These are phyloP conservation scores for Pyronema omphalodes DNA, from an alignment of 495 filamentous ascomycete species.

Conservation along the genomic window DNA sequence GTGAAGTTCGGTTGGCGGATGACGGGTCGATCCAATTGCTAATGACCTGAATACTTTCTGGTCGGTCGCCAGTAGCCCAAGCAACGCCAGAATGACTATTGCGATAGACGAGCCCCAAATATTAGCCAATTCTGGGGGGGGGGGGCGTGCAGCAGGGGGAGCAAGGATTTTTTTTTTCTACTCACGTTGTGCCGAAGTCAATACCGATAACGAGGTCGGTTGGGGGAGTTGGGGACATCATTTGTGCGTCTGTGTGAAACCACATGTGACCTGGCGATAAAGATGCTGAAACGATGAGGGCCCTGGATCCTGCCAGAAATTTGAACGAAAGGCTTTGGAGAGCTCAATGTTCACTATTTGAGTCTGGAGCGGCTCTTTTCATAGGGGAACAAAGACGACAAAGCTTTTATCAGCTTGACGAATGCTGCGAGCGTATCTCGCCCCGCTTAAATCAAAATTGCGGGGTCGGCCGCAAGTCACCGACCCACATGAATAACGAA, in stretches of 20 bases:
- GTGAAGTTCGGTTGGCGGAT: background rate
- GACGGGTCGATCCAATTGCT: background rate
- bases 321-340: background rate
- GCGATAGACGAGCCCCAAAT: background rate
- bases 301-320: background rate
- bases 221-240: background rate
- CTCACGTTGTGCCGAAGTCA: background rate
- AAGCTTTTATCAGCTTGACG: background rate
- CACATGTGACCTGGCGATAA: background rate
- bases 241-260: conserved; percentile 1
- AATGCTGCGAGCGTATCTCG: background rate
- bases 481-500: background rate
- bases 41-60: background rate
- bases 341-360: background rate
- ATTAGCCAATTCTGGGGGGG: background rate
- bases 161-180: background rate
- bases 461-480: background rate
- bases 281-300: background rate
- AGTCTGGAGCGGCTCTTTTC: background rate
- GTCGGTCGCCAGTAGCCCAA: background rate
- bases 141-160: background rate
- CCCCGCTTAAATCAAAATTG: background rate
- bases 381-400: no score
- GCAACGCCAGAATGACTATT: background rate
- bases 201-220: background rate